A percentile compares a stretch with the other conserved stretches of the same genome.
phyloP scores from a whole-genome alignment of 78 protist species.

The Dictyostelium capitatum region DNA sequence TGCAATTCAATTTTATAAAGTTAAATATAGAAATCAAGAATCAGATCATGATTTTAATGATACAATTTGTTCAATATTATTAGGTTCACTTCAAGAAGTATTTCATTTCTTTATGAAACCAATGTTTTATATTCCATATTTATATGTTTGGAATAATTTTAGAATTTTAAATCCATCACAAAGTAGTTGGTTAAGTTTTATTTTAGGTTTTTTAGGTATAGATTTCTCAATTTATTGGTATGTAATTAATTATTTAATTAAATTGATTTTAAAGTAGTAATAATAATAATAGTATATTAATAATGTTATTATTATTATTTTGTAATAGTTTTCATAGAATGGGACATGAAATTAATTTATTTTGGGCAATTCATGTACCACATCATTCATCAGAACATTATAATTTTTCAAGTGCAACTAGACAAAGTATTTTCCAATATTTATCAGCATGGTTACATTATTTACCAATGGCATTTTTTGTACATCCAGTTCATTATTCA shows the following conservation, averaged over 20 bases:
- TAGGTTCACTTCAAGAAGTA: slow-evolving; percentile 29
- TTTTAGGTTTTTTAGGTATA: slow-evolving; percentile 23
- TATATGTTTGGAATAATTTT: slow-evolving; percentile 43
- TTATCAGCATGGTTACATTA: slow-evolving; percentile 28
- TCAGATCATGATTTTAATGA: slow-evolving; percentile 37
- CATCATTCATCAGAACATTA: slow-evolving; percentile 29
- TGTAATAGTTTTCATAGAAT: slow-evolving; percentile 12
- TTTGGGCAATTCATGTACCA: slow-evolving; percentile 38
- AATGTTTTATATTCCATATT: slow-evolving; percentile 39
- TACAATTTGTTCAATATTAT: slow-evolving; percentile 17
- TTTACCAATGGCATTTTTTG: slow-evolving; percentile 42
- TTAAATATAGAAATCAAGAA: neutral
- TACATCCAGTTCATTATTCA: slow-evolving; percentile 30
- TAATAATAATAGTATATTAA: neutral
- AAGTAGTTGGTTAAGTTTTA: slow-evolving; percentile 9
- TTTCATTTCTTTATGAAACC: slow-evolving; percentile 41
- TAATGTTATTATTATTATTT: neutral
- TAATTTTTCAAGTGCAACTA: slow-evolving; percentile 27
- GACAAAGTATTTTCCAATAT: slow-evolving; percentile 40
- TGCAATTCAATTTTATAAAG: neutral
- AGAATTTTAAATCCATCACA: neutral
- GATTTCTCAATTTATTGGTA: slow-evolving; percentile 30
- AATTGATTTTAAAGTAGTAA: neutral
- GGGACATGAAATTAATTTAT: slow-evolving; percentile 23
- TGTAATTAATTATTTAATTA: neutral